These are phyloP conservation scores for Jatropha multifida DNA, from an alignment of 441 rosid species.

Conservation along the genomic window DNA sequence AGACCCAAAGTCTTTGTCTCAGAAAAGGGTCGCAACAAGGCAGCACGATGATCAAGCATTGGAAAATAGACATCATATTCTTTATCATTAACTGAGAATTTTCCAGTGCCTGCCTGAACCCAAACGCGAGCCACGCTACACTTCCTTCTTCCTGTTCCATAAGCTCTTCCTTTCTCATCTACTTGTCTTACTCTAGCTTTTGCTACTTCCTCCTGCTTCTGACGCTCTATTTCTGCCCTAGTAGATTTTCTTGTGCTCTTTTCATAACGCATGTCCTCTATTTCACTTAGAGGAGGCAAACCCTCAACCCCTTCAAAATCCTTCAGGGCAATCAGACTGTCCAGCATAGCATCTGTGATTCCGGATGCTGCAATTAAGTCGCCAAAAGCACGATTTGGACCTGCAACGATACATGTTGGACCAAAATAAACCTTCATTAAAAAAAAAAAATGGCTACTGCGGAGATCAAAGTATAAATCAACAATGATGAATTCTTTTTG, in stretches of 20 bases:
- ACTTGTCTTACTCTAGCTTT: constrained; percentile 80
- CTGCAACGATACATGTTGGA: constrained; percentile 37
- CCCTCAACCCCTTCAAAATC: constrained; percentile 85
- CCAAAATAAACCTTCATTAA: constrained; percentile 10
- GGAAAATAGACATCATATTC: constrained; percentile 86
- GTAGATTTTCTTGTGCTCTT: constrained; percentile 66
- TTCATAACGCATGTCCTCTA: constrained; percentile 69
- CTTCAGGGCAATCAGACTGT: constrained; percentile 81
- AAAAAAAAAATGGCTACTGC: neutral
- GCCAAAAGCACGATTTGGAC: constrained; percentile 90
- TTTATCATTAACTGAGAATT: constrained; percentile 70
- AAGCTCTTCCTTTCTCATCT: constrained; percentile 86
- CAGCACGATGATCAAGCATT: constrained; percentile 90
- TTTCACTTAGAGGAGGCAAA: constrained; percentile 75
- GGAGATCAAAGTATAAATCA: neutral
- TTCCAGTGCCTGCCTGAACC: constrained; percentile 83
- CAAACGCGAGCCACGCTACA: constrained; percentile 91
- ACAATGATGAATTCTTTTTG: neutral
- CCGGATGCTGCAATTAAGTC: constrained; percentile 92
- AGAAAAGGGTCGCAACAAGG: constrained; percentile 82
- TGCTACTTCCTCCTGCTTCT: constrained; percentile 88
- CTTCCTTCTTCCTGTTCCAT: constrained; percentile 96
- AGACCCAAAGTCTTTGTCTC: constrained; percentile 96
- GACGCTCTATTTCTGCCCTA: constrained; percentile 80
- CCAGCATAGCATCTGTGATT: constrained; percentile 87